Percentiles rank a stretch among this genome's conserved stretches.
These are phyloP conservation scores for Tetrapisispora fleetii DNA, from an alignment of 805 yeast species.

Conservation along the genomic window DNA sequence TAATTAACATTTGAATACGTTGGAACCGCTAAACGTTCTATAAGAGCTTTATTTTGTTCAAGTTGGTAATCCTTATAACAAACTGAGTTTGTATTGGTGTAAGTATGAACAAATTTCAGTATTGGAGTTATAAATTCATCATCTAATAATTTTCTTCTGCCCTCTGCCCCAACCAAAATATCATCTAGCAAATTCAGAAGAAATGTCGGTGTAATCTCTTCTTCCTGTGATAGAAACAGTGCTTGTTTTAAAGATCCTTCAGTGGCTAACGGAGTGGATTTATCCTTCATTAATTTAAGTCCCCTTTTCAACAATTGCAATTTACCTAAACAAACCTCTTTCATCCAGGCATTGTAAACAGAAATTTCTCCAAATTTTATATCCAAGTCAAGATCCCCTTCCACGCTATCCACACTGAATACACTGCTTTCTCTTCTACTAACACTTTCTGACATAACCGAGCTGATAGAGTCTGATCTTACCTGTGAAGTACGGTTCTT, in stretches of 20 bases:
- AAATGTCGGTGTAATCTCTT: background rate
- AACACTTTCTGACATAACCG: background rate
- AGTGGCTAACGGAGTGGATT: background rate
- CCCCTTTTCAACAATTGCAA: background rate
- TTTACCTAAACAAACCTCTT: background rate
- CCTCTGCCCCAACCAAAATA: background rate
- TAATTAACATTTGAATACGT: background rate
- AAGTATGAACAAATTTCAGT: background rate
- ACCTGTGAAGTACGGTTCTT: background rate
- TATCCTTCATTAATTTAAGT: slow-evolving; percentile 1
- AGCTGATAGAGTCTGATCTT: background rate
- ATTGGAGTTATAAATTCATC: background rate
- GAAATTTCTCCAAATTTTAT: background rate
- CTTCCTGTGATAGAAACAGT: background rate
- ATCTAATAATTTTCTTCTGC: background rate
- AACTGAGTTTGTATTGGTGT: background rate
- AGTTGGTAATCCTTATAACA: background rate
- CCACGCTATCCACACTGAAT: background rate
- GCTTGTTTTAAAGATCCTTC: background rate
- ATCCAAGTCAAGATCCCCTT: background rate
- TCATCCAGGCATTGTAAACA: background rate
- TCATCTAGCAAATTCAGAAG: background rate
- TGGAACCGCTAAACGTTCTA: background rate
- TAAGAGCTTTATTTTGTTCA: background rate
- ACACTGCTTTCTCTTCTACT: slow-evolving; percentile 1